Conservation (phyloP, 805 yeast genomes). For the Candida pseudoglaebosa region DNA sequence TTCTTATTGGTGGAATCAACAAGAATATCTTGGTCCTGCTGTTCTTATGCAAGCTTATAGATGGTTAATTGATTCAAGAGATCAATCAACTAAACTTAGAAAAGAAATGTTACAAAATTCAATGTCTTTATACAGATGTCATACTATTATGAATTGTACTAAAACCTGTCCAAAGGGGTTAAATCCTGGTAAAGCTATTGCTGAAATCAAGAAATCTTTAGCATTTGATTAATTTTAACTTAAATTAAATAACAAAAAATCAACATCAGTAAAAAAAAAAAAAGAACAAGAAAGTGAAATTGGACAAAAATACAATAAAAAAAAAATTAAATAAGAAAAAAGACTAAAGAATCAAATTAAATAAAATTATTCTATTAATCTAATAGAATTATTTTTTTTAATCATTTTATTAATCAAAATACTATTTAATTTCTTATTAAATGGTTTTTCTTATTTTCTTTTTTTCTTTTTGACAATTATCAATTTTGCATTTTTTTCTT, state of each 20-base stretch:
- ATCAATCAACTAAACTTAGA: constrained; percentile 79
- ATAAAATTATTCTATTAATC: no score
- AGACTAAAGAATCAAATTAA: no score
- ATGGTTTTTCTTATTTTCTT: no score
- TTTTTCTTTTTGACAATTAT: no score
- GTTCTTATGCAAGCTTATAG: constrained; percentile 98
- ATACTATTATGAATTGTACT: constrained; percentile 98
- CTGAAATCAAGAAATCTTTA: constrained; percentile 91
- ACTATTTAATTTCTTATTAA: no score
- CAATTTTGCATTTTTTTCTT: no score
- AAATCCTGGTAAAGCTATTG: constrained; percentile 97
- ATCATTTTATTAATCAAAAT: no score
- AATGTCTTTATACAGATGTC: constrained; percentile 97
- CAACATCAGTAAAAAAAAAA: no score
- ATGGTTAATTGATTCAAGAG: constrained; percentile 98
- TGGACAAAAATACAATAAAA: no score
- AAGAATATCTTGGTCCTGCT: constrained; percentile 97
- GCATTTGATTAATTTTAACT: constrained; percentile 57
- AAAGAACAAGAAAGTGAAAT: no score
- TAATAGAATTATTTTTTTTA: no score
- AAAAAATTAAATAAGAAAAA: no score
- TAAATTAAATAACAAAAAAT: not conserved
- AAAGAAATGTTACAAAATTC: constrained; percentile 90
- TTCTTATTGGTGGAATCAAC: constrained; percentile 99
- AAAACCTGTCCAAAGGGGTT: constrained; percentile 97